These are phyloP conservation scores for Nakataea oryzae DNA, from an alignment of 2,329 filamentous ascomycete genomes.

Conservation along the genomic window DNA sequence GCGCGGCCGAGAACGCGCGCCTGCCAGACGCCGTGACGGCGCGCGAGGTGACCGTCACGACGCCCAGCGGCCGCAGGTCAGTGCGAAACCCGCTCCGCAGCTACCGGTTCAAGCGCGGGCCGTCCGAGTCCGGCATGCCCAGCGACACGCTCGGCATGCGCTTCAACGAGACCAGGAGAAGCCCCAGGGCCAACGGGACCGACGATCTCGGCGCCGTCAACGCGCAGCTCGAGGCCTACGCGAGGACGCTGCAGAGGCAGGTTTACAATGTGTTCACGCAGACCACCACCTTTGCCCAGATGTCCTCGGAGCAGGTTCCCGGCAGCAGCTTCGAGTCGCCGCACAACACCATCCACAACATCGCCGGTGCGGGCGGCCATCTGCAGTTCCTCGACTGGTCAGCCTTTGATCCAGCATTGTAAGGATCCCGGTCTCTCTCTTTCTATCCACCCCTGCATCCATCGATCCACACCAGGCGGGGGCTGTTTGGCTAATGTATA, in stretches of 20 bases:
- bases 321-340: constrained; percentile 31
- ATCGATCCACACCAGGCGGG: not conserved
- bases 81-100: constrained; percentile 39
- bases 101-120: constrained; percentile 31
- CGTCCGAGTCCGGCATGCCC: constrained; percentile 9
- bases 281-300: constrained; percentile 24
- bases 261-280: constrained; percentile 31
- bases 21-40: constrained; percentile 30
- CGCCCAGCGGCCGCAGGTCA: constrained; percentile 13
- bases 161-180: constrained; percentile 28
- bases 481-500: not conserved
- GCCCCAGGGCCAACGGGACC: constrained; percentile 17
- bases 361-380: constrained; percentile 16
- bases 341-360: constrained; percentile 31
- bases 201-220: constrained; percentile 21
- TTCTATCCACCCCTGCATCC: not conserved
- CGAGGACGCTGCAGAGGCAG: constrained; percentile 15
- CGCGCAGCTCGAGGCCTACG: constrained; percentile 12
- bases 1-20: constrained; percentile 13
- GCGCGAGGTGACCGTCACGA: constrained; percentile 13
- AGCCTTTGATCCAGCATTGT: constrained; percentile 37
- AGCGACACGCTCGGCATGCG: constrained; percentile 7
- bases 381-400: constrained; percentile 27
- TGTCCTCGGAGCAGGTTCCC: constrained; percentile 25
- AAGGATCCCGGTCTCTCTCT: constrained; percentile 9